Percentiles rank a stretch among this genome's conserved stretches.
Conservation (phyloP, 164 flowering plant genomes). For the Vitis labrusca region DNA sequence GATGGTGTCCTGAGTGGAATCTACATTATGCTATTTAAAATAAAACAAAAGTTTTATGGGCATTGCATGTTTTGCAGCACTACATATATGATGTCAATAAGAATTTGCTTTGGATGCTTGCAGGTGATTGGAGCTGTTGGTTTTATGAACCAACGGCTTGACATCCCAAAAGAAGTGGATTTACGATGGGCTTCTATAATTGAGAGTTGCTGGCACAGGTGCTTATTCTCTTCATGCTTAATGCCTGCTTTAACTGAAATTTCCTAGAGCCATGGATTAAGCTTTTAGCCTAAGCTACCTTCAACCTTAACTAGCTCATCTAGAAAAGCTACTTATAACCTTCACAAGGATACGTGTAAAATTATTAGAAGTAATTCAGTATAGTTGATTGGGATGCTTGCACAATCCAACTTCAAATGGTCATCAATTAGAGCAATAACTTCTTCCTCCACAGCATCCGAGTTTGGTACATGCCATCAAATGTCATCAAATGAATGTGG, state of each 20-base stretch:
- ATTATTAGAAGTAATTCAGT: too few species aligned
- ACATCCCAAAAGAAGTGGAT: constrained; percentile 80
- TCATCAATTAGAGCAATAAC: too few species aligned
- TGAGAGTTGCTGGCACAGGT: constrained; percentile 97
- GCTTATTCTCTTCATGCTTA: not conserved
- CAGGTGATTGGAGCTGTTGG: constrained; percentile 98
- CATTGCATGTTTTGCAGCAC: not conserved
- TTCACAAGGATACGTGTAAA: too few species aligned
- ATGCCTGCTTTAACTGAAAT: not conserved
- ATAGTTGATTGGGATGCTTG: too few species aligned
- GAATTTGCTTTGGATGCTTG: constrained; percentile 11
- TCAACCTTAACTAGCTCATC: not conserved
- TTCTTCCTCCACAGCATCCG: too few species aligned
- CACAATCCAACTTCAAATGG: too few species aligned
- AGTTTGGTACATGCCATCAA: too few species aligned
- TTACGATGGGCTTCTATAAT: constrained; percentile 77
- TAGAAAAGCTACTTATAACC: too few species aligned
- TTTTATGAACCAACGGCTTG: constrained; percentile 90
- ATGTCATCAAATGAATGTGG: too few species aligned
- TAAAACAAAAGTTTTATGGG: not conserved
- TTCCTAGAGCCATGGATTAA: not conserved
- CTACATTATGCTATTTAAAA: not conserved
- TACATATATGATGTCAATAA: not conserved
- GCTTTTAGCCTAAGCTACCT: not conserved
- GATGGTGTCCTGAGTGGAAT: not conserved